phyloP scores from a whole-genome alignment of 2,329 filamentous ascomycete species.

The Penicillium frequentans region DNA sequence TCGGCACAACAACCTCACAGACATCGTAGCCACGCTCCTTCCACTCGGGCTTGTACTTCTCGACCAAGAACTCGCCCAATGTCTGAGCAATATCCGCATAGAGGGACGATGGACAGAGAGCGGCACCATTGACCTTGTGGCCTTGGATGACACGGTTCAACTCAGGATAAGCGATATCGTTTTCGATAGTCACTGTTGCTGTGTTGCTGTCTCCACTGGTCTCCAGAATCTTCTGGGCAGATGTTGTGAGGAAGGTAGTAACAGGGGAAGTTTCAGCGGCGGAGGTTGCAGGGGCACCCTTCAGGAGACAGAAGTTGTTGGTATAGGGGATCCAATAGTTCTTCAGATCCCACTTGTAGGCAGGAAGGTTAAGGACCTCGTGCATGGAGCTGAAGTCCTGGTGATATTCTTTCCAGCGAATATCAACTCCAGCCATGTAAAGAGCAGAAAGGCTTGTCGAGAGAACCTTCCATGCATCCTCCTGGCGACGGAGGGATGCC shows the following conservation, averaged over 20 bases:
- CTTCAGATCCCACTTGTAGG: constrained; percentile 42
- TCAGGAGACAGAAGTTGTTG: constrained; percentile 36
- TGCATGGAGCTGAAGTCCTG: constrained; percentile 37
- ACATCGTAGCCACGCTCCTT: constrained; percentile 34
- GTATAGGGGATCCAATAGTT: constrained; percentile 40
- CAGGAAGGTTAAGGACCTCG: constrained; percentile 35
- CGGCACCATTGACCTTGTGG: constrained; percentile 38
- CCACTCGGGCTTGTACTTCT: constrained; percentile 36
- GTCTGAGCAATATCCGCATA: constrained; percentile 42
- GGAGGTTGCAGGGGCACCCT: constrained; percentile 29
- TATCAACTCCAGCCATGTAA: constrained; percentile 40
- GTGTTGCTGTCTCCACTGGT: constrained; percentile 22
- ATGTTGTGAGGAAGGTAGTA: constrained; percentile 27
- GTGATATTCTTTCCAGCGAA: constrained; percentile 47
- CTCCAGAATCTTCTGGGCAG: constrained; percentile 34
- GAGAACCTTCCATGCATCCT: constrained; percentile 45
- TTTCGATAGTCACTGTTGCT: constrained; percentile 36
- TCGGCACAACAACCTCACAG: constrained; percentile 36
- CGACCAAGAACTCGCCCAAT: constrained; percentile 32
- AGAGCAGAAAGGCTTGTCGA: constrained; percentile 36
- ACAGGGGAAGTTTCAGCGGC: constrained; percentile 15
- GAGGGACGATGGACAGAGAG: constrained; percentile 37
- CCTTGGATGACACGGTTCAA: constrained; percentile 37
- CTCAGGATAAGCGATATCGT: constrained; percentile 35
- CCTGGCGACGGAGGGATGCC: constrained; percentile 43